Base-by-base conservation (phyloP, 2,329 filamentous ascomycete species). In the Akanthomyces uredinophilus region DNA sequence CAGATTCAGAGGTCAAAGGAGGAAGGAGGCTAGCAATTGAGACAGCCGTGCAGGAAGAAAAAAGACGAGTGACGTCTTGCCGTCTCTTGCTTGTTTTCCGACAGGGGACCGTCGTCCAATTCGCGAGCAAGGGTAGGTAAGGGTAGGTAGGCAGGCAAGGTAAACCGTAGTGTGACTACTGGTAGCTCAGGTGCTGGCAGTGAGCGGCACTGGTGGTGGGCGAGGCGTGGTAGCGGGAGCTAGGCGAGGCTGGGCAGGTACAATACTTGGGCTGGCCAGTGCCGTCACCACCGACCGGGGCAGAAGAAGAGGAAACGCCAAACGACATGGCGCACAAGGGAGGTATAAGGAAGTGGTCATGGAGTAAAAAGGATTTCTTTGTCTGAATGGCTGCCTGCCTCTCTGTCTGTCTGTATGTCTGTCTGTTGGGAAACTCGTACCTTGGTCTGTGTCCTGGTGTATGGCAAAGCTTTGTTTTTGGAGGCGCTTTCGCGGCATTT, bases 381-480 rank as follows among this genome's bases (percentile, higher is more conserved):
- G 57, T 51, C 43, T 39, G 47, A 22, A 50, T 39, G 27, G 47
- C 13, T 49, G 24, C 32, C 18, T 11, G 32, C 24, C 18, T 20
- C 20, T 29, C 5, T 49, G 24, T 43, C 18, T 11, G 32, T 35
- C 18, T 20, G 29, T 29, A 3, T 49, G 24, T 43, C 18, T 11
- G 32, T 35, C 18, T 20, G 29, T 29, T 3, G 13, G 39, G 51
- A 60, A 55, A 56, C 55, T 59, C 63, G 60, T 66, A 69, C 66
- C 64, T 64, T 63, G 63, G 39, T 43, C 60, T 54, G 63, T 53
- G 68, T 73, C 73, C 60, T 70, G 72, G 62, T 74, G 73, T 60
- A 74, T 74, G 56, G 71, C 63, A 65, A 77, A 75, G 51, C 70
- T 69, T 61, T 70, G 73, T 57, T 71, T 72, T 53, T 70, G 68